Evolutionary conservation across 495 filamentous ascomycete species (phyloP), one percentile per base, ranked within the genome.

Genomic region (Cetradonia linearis): DNA sequence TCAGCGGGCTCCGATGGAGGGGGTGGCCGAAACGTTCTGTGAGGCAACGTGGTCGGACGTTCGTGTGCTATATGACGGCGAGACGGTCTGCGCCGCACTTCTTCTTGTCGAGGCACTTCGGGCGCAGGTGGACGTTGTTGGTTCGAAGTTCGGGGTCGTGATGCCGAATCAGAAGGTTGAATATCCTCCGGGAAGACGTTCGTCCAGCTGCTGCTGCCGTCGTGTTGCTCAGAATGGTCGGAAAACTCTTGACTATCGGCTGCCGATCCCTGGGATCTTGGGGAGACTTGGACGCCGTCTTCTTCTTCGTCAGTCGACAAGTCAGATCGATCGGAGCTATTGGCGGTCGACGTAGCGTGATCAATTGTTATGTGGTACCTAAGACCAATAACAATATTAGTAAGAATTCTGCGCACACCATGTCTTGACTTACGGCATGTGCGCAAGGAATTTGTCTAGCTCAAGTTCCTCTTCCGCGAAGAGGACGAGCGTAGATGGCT

Each of bases 141-240:
- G 63, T 76, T 73, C 27, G 77, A 75, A 49, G 78, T 79, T 54
- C 80, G 77, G 60, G 81, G 78, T 61, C 82, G 76, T 63, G 83
- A 92, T 31, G 88, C 88, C n/a, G 88, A 91, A 74, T 94, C 89
- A 38, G 84, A 87, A 27, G 88, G 86, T 55, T 86, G 83, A 65
- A 93, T 72, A 65, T 91, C 88, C 67, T 84, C 85, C 9, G 42
- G 11, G 60, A 75, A 76, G 57, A 77, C 61, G 58, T 74, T 67
- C 61, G 50, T 54, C 50, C 50, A 54, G 49, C 49, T 53, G 49
- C 77, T 75, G 47, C 73, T 69, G 37, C 73, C 74, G 61, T 77
- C 75, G 68, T 81, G 81, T 65, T 82, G 78, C 59, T 74, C 77
- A 33, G 82, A 77, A 28, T 62, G 70, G 49, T 79, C 73, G 40